phyloP scores from a whole-genome alignment of 768 basidiomycete genomes.

The Trametes maxima region DNA sequence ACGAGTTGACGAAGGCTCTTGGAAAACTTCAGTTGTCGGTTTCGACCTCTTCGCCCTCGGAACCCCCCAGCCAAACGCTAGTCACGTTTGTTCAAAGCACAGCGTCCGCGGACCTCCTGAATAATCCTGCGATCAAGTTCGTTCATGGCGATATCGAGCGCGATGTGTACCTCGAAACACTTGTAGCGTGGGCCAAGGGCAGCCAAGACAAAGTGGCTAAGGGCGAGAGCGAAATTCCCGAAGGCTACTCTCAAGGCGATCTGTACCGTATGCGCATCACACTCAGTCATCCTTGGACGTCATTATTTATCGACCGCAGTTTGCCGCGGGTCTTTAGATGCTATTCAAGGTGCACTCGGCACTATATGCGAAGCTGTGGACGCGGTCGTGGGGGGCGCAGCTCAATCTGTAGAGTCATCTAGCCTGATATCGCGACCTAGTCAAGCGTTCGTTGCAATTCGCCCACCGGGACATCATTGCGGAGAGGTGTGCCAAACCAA shows the following conservation, averaged over 20 bases:
- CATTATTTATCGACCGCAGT: constrained; percentile 46
- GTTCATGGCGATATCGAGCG: constrained; percentile 71
- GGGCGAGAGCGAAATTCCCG: constrained; percentile 77
- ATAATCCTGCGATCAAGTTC: constrained; percentile 68
- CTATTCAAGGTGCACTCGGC: constrained; percentile 80
- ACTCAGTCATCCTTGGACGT: not conserved
- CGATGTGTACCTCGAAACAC: constrained; percentile 65
- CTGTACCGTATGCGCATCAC: constrained; percentile 66
- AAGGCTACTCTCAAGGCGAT: constrained; percentile 72
- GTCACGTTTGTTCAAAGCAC: constrained; percentile 55
- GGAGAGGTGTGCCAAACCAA: constrained; percentile 50
- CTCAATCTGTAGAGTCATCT: not conserved
- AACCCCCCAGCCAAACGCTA: constrained; percentile 27
- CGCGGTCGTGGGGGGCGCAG: constrained; percentile 42
- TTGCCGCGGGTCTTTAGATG: constrained; percentile 73
- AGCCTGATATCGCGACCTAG: not conserved
- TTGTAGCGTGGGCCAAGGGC: constrained; percentile 59
- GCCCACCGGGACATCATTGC: constrained; percentile 95
- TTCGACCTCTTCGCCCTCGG: not conserved
- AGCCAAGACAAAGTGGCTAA: constrained; percentile 62
- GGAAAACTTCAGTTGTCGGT: constrained; percentile 30
- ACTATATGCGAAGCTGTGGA: constrained; percentile 91
- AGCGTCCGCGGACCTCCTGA: constrained; percentile 55
- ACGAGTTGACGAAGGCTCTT: constrained; percentile 51
- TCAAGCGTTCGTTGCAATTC: constrained; percentile 77